Conservation (phyloP, 345 rosid species). For the Populus euphratica region DNA sequence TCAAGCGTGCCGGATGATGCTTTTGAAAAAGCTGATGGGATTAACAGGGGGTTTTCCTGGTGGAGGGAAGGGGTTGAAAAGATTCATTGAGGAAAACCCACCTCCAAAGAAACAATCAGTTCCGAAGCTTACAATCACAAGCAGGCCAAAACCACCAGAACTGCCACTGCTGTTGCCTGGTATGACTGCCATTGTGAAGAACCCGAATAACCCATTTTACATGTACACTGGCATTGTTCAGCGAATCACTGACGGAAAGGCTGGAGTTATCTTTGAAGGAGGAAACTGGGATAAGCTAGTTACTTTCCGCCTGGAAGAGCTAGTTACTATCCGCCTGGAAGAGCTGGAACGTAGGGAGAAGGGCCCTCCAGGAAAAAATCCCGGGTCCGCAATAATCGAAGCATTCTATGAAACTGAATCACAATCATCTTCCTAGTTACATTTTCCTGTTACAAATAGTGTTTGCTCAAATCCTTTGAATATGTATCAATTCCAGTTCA, state of each 20-base stretch:
- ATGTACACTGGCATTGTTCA: conserved; percentile 91
- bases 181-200: conserved; percentile 80
- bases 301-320: conserved; percentile 68
- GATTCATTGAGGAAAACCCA: conserved; percentile 70
- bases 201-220: conserved; percentile 69
- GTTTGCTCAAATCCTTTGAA: conserved; percentile 2
- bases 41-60: conserved; percentile 89
- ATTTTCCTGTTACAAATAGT: conserved; percentile 3
- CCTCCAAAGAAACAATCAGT: conserved; percentile 46
- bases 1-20: conserved; percentile 49
- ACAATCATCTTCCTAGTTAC: background rate
- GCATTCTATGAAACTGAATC: background rate
- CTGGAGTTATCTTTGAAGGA: conserved; percentile 85
- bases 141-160: conserved; percentile 70
- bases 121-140: conserved; percentile 22
- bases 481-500: background rate
- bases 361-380: conserved; percentile 81
- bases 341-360: conserved; percentile 82
- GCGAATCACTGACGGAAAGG: conserved; percentile 86
- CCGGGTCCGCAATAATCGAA: conserved; percentile 50
- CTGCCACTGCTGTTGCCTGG: conserved; percentile 83
- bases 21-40: conserved; percentile 79
- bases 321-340: conserved; percentile 71
- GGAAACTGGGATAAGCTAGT: conserved; percentile 81
- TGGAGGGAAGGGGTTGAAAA: conserved; percentile 65